phyloP scores from a whole-genome alignment of 140 eudicot species.

The Stevia rebaudiana region DNA sequence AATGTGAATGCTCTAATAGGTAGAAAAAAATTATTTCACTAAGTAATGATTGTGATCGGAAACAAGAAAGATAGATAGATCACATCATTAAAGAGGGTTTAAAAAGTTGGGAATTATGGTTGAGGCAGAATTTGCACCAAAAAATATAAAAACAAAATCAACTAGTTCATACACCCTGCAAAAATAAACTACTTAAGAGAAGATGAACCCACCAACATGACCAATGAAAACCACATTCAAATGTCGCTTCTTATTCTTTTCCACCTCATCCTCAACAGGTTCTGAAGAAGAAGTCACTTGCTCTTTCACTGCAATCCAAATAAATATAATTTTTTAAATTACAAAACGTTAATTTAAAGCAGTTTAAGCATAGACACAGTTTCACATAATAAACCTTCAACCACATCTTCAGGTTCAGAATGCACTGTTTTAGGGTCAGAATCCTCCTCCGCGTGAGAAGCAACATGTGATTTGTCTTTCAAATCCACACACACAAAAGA shows the following conservation, averaged over 20 bases:
- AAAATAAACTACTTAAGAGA: not conserved
- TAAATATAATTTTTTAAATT: not conserved
- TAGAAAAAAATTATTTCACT: too few relatives aligned
- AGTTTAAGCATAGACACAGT: not conserved
- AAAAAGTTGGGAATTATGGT: not conserved
- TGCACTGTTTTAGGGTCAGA: slow-evolving; percentile 13
- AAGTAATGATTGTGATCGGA: too few relatives aligned
- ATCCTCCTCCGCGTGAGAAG: slow-evolving; percentile 11
- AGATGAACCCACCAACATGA: slow-evolving; percentile 72
- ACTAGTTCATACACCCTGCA: not conserved
- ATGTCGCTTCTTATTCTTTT: slow-evolving; percentile 57
- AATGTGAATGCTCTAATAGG: too few relatives aligned
- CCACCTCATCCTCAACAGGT: slow-evolving; percentile 36
- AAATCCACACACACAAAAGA: not conserved
- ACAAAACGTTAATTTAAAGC: not conserved
- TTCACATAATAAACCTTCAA: slow-evolving; percentile 8
- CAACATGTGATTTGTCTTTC: not conserved
- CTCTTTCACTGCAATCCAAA: slow-evolving; percentile 38
- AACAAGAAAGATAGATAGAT: too few relatives aligned
- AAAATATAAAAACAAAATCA: not conserved
- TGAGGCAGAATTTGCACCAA: not conserved
- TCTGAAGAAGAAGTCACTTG: slow-evolving; percentile 38
- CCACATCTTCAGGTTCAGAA: slow-evolving; percentile 15
- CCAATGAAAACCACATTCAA: slow-evolving; percentile 93
- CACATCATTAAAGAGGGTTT: too few relatives aligned